Evolutionary conservation across 352 stramenopile genomes (phyloP), one percentile per base, ranked within the genome.

Genomic region (Chrysophaeum taylorii): DNA sequence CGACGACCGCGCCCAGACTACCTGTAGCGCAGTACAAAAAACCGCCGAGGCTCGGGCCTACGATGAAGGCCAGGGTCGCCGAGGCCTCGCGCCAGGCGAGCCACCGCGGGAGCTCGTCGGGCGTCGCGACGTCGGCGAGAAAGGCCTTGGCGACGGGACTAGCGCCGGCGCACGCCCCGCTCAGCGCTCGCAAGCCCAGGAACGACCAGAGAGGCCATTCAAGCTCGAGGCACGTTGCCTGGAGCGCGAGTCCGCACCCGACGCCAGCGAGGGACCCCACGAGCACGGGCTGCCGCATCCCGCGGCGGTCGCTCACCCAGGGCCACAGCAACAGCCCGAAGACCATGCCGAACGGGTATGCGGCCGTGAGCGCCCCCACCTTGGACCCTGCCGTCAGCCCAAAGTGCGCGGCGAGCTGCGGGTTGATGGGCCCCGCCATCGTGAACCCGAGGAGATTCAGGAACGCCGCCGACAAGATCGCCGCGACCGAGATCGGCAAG

Each of bases 381-480:
- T n/a, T n/a, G n/a, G n/a, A n/a, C n/a, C n/a, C n/a, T n/a, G n/a
- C n/a, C n/a, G n/a, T n/a, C n/a, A n/a, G n/a, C n/a, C n/a, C n/a
- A n/a, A n/a, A n/a, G n/a, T n/a, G n/a, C n/a, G n/a, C n/a, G n/a
- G n/a, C n/a, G n/a, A n/a, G n/a, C n/a, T n/a, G n/a, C n/a, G n/a
- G n/a, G n/a, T n/a, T n/a, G n/a, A n/a, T n/a, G n/a, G 81, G 81
- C 38, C 75, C 79, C 9, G 81, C 73, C 79, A 86, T 83, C 31
- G 81, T 84, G 69, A 84, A 84, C 15, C 79, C 78, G 7, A 86
- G 69, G 0, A 86, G 75, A 73, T 83, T 83, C n/a, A 86, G 70
- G 75, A 84, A 84, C 23, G 71, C 68, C n/a, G 78, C 66, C 31
- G 75, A 25, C 39, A 85, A 72, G 54, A 85, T 69, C 31, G 75